Conservation (phyloP, 1,284 basidiomycete species). For the Papiliotrema fonsecae region DNA sequence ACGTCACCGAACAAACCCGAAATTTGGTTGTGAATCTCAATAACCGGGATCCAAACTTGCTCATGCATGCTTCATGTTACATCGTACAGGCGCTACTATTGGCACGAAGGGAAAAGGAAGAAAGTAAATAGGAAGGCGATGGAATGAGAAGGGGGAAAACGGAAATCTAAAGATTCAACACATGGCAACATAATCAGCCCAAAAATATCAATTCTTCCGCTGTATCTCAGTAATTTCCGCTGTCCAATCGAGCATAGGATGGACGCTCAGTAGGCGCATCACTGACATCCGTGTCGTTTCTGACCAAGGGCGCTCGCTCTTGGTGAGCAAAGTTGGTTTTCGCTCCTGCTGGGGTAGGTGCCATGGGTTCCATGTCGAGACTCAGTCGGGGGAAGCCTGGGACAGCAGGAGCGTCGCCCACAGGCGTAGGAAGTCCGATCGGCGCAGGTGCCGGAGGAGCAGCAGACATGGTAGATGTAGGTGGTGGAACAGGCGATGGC, state of each 20-base stretch:
- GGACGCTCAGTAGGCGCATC: slow-evolving; percentile 5
- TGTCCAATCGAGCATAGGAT: slow-evolving; percentile 24
- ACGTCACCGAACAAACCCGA: background rate
- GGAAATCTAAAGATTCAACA: too few relatives aligned
- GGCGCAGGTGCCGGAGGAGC: background rate
- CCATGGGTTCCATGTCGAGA: slow-evolving; percentile 29
- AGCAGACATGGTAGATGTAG: background rate
- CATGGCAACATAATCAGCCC: too few relatives aligned
- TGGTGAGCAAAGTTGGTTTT: background rate
- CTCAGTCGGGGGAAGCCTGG: slow-evolving; percentile 23
- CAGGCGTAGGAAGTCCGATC: background rate
- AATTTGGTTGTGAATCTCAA: background rate
- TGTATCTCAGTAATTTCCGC: too few relatives aligned
- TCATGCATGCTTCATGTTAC: background rate
- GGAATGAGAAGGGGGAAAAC: too few relatives aligned
- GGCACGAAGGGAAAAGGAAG: background rate
- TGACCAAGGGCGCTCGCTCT: background rate
- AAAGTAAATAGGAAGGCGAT: background rate
- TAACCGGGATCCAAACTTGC: background rate
- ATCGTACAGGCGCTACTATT: background rate
- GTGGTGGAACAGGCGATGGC: slow-evolving; percentile 1
- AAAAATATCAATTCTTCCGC: too few relatives aligned
- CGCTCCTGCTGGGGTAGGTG: background rate
- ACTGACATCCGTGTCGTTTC: background rate
- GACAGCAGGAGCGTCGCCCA: background rate